Base-by-base conservation (phyloP, 1,284 basidiomycete genomes). In the Porogramme epimiltina region DNA sequence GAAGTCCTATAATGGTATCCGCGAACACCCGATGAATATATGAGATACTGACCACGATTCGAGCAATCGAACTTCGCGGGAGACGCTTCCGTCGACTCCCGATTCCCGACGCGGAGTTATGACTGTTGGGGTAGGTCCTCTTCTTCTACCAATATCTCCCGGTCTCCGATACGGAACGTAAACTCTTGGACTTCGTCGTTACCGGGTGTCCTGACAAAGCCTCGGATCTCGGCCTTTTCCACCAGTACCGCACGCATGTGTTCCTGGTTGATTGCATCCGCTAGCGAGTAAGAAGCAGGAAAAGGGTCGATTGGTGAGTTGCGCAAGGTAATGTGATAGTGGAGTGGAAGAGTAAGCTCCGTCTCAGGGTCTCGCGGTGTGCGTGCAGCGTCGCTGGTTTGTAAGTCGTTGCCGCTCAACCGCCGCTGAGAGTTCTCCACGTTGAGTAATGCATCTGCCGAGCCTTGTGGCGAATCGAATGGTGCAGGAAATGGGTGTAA, bases 401-500 rank as follows among this genome's bases (percentile, higher is more conserved):
- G 6, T 13, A 31, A 31, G 15, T 44, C n/a, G 34, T 37, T n/a
- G 10, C 34, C 9, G 34, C 34, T 37, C 13, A 16, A 37, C 11
- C 1, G 39, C 2, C 24, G 26, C 19, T 56, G 57, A 0, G 54
- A 56, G 10, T 45, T 51, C 18, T 42, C 33, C 13, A 56, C 45
- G 44, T 37, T 48, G 15, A 31, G 50, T 24, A 49, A 43, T 9
- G 47, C 55, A 11, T 38, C 48, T 25, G 51, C 45, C 50, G 61
- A 60, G 19, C 57, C 52, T n/a, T 58, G 60, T 6, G 34, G 16
- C 47, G 31, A 51, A 46, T 62, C 63, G 55, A 70, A 66, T 15
- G 66, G 65, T 18, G 69, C 61, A 15, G 77, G 79, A 60, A 78
- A 81, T 15, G 73, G 75, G 48, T 73, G 69, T 46, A 84, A 74